Conservation (phyloP, 345 rosid genomes). For the Syzygium aqueum region DNA sequence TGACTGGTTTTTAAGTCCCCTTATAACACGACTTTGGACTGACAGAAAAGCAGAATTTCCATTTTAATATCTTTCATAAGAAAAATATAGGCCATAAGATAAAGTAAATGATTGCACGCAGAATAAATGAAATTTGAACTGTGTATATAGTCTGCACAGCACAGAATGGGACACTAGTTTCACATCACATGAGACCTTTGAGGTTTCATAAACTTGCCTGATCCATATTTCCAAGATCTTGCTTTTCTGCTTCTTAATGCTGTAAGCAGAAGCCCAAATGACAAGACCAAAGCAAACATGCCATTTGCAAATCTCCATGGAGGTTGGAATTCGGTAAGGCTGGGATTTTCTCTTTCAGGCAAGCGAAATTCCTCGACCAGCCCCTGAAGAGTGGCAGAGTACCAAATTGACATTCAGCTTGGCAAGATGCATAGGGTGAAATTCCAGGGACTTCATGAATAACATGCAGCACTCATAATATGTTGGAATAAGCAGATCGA, state of each 20-base stretch:
- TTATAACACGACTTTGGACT: background rate
- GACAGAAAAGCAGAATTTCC: background rate
- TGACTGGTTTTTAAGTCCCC: background rate
- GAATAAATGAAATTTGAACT: background rate
- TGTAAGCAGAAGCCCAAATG: constrained; percentile 72
- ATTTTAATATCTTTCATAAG: background rate
- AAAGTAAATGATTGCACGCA: background rate
- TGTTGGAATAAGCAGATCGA: background rate
- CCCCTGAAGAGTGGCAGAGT: constrained; percentile 34
- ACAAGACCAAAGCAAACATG: constrained; percentile 77
- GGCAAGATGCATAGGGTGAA: background rate
- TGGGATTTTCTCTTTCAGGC: constrained; percentile 67
- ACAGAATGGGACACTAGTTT: background rate
- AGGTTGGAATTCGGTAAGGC: constrained; percentile 45
- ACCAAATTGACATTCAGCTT: background rate
- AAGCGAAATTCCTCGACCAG: constrained; percentile 76
- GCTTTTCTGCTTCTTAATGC: constrained; percentile 77
- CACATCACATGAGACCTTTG: background rate
- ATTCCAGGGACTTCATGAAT: background rate
- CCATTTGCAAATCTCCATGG: constrained; percentile 96
- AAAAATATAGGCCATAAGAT: background rate
- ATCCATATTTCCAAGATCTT: constrained; percentile 83
- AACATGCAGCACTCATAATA: background rate
- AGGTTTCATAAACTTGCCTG: constrained; percentile 33
- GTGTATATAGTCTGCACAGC: background rate